These are phyloP conservation scores for Clausena lansium DNA, from an alignment of 345 rosid genomes.

Conservation along the genomic window DNA sequence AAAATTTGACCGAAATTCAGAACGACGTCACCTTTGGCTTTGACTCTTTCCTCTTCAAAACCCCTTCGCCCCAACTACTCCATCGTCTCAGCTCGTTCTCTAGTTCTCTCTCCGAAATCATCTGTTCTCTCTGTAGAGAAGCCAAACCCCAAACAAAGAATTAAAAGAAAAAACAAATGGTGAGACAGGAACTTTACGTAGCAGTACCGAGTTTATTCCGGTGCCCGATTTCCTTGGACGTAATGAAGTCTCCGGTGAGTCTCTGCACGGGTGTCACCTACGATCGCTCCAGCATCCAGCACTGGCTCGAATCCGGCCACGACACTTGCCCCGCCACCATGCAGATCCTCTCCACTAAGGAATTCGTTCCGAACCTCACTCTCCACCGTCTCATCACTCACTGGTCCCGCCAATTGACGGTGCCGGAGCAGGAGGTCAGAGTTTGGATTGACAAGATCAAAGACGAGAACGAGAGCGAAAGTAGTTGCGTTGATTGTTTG, in stretches of 20 bases:
- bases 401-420: constrained; percentile 25
- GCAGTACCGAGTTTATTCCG: constrained; percentile 49
- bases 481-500: constrained; percentile 9
- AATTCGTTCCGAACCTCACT: constrained; percentile 44
- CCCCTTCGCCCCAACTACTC: neutral
- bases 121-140: neutral
- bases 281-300: constrained; percentile 52
- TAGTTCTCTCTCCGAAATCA: neutral
- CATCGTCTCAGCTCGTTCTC: neutral
- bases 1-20: neutral
- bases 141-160: neutral
- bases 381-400: constrained; percentile 47
- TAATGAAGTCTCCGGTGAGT: constrained; percentile 59
- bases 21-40: constrained; percentile 20
- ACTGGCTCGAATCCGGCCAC: constrained; percentile 55
- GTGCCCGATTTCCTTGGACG: constrained; percentile 54
- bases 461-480: neutral
- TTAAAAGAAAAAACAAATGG: constrained; percentile 10
- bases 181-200: constrained; percentile 39
- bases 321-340: constrained; percentile 59
- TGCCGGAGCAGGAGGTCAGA: constrained; percentile 21
- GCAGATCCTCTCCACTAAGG: constrained; percentile 46
- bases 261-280: constrained; percentile 62
- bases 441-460: constrained; percentile 6
- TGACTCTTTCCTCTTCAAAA: constrained; percentile 25